phyloP scores from a whole-genome alignment of 768 basidiomycete species.

The Boletus patriciae region DNA sequence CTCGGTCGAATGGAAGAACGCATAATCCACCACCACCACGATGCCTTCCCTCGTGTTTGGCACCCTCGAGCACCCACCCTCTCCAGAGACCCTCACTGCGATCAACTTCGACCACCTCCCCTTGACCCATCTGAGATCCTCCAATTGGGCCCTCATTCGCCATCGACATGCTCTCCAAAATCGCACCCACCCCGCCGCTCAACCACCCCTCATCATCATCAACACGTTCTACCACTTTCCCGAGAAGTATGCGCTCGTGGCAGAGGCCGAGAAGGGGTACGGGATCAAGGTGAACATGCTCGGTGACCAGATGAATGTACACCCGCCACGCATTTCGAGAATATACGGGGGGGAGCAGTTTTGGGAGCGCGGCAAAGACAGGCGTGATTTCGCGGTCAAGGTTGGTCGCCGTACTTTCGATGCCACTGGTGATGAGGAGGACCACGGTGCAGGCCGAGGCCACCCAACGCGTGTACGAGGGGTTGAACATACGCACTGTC shows the following conservation, averaged over 20 bases:
- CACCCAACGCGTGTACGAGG: no score
- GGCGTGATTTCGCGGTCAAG: conserved; percentile 93
- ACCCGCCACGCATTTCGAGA: conserved; percentile 73
- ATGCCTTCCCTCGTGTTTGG: no score
- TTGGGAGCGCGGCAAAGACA: conserved; percentile 86
- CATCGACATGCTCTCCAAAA: conserved; percentile 90
- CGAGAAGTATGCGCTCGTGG: conserved; percentile 88
- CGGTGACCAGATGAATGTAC: conserved; percentile 72
- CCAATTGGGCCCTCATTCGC: conserved; percentile 82
- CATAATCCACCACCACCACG: no score
- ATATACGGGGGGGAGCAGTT: conserved; percentile 72
- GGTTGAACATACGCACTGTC: no score
- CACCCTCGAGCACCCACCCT: conserved; percentile 61
- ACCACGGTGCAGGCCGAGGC: no score
- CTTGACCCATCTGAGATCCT: conserved; percentile 85
- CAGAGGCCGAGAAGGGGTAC: conserved; percentile 77
- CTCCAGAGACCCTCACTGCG: conserved; percentile 52
- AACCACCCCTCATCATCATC: conserved; percentile 88
- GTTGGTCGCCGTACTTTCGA: conserved; percentile 39
- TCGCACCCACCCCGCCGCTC: conserved; percentile 50
- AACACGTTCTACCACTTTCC: conserved; percentile 96
- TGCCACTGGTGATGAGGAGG: no score
- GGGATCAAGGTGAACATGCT: conserved; percentile 71
- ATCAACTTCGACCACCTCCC: conserved; percentile 78
- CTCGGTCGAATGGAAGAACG: no score